Evolutionary conservation across 1,284 basidiomycete species (phyloP), one percentile per base, ranked within the genome.

Genomic region (Pyrrhoderma lamaoense): DNA sequence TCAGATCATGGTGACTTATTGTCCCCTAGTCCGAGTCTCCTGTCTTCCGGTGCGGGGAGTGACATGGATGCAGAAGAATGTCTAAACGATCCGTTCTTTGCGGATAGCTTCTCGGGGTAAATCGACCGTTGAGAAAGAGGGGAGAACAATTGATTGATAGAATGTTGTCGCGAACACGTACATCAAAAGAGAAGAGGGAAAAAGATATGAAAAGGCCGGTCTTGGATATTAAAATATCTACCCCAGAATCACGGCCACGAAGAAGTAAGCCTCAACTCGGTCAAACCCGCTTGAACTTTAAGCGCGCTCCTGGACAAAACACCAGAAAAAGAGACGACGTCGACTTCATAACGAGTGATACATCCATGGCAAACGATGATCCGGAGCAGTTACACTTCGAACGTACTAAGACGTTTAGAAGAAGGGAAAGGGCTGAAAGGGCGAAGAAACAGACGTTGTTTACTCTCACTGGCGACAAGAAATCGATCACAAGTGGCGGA

Each of bases 101-200:
- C 5, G 7, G 27, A 31, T 14, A 40, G 38, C 8, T 40, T 22
- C 38, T 16, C 38, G 38, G 38, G 21, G 38, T 16, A n/a, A 22
- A 40, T 14, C 61, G 42, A n/a, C 42, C 53, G 9, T 18, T 18
- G 16, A 35, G 42, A 13, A 16, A 47, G 44, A 67, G 61, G 40
- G 71, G 75, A 52, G 68, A 66, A 55, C 73, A 70, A 57, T 60
- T 79, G 39, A 79, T 82, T 47, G 77, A 82, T 54, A 78, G 72
- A 63, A 82, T 82, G 79, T 55, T 81, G 42, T 65, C 64, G n/a
- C 68, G 70, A 49, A 69, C 69, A 3, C 67, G 68, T 35, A 65
- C 58, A 56, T 53, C 39, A 36, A n/a, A n/a, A 40, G 7, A 40
- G n/a, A 8, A n/a, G 5, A 40, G 38, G 8, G 14, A 5, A 5